Evolutionary conservation across 176 grass and related monocot species (phyloP).

Genomic region (Carex littledalei): DNA sequence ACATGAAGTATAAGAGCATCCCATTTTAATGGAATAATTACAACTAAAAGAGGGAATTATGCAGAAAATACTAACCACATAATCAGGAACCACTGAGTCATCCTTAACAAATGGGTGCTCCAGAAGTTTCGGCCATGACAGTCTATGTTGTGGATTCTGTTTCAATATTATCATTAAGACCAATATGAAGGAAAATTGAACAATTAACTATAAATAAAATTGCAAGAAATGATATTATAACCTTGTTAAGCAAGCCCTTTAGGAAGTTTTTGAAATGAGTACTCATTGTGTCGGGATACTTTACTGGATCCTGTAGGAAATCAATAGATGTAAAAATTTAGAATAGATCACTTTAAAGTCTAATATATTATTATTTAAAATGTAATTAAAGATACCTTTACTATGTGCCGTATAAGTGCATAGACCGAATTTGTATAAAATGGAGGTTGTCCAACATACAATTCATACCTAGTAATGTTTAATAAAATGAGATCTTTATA

Average conservation of each 20-base stretch:
- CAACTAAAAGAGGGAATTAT: neutral
- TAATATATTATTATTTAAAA: conserved; percentile 17
- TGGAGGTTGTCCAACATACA: conserved; percentile 95
- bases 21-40: neutral
- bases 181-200: conserved; percentile 8
- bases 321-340: conserved; percentile 7
- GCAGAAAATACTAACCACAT: conserved; percentile 27
- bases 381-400: conserved; percentile 55
- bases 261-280: conserved; percentile 86
- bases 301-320: conserved; percentile 72
- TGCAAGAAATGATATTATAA: conserved; percentile 14
- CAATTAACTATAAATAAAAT: neutral
- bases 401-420: conserved; percentile 88
- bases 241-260: conserved; percentile 95
- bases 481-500: neutral
- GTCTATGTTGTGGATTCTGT: conserved; percentile 77
- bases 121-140: conserved; percentile 83
- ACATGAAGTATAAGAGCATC: neutral
- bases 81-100: conserved; percentile 34
- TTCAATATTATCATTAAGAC: conserved; percentile 40
- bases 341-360: conserved; percentile 17
- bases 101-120: conserved; percentile 97
- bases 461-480: conserved; percentile 58
- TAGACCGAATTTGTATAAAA: conserved; percentile 99
- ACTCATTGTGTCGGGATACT: conserved; percentile 96